Conservation (phyloP, 176 grass and related monocot species). For the Poa pratensis region DNA sequence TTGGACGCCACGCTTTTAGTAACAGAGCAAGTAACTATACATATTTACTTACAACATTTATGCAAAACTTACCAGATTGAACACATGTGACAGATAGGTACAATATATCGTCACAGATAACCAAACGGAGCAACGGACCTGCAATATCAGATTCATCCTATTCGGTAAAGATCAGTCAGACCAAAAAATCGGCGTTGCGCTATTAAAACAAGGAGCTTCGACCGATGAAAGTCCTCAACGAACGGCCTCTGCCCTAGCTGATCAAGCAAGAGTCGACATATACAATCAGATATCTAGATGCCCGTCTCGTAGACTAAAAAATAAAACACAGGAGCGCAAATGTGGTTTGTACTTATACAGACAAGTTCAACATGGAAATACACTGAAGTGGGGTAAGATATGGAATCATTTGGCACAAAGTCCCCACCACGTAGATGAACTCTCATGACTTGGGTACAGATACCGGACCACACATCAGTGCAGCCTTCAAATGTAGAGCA, state of each 20-base stretch:
- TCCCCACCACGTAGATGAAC: neutral
- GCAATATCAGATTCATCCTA: neutral
- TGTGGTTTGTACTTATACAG: neutral
- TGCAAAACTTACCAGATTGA: too few relatives aligned
- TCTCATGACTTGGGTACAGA: neutral
- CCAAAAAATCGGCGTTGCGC: too few relatives aligned
- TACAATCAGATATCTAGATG: neutral
- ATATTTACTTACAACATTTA: too few relatives aligned
- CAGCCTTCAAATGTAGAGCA: slow-evolving; percentile 9
- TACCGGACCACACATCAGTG: slow-evolving; percentile 1
- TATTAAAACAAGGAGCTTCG: neutral
- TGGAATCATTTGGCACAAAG: slow-evolving; percentile 17
- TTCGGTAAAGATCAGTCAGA: too few relatives aligned
- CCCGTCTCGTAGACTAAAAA: neutral
- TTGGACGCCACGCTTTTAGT: too few relatives aligned
- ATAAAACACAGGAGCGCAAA: neutral
- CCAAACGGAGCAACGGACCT: neutral
- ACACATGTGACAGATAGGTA: too few relatives aligned
- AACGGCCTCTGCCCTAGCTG: neutral
- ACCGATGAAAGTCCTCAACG: neutral
- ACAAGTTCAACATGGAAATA: neutral
- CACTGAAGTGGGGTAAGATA: neutral
- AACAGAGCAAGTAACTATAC: too few relatives aligned
- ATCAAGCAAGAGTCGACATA: neutral
- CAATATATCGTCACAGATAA: neutral